phyloP scores from a whole-genome alignment of 176 grass and related monocot species.

The Tillandsia fasciculata region DNA sequence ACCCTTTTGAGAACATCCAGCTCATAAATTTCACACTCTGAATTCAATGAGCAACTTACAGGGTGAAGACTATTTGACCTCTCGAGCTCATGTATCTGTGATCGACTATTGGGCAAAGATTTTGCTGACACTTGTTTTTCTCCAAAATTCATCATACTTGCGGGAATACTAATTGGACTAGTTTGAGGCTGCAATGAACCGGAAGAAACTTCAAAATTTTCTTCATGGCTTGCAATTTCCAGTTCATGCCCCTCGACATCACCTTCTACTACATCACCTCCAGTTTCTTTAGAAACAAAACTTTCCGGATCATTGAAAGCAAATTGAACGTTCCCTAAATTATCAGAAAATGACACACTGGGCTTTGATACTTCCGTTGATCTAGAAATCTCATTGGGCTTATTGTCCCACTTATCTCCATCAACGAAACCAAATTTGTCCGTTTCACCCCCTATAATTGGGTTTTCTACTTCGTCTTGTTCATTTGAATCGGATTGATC shows the following conservation, averaged over 20 bases:
- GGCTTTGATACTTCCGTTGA: slow-evolving; percentile 22
- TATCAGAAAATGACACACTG: slow-evolving; percentile 31
- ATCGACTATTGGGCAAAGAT: slow-evolving; percentile 66
- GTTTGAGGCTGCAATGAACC: slow-evolving; percentile 27
- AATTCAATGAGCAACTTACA: slow-evolving; percentile 53
- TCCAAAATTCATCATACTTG: slow-evolving; percentile 16
- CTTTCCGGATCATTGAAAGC: slow-evolving; percentile 53
- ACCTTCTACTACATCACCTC: slow-evolving; percentile 16
- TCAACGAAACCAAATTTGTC: slow-evolving; percentile 12
- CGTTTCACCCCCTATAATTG: slow-evolving; percentile 11
- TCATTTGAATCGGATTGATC: slow-evolving; percentile 18
- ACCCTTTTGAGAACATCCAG: slow-evolving; percentile 26
- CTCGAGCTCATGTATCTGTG: slow-evolving; percentile 62
- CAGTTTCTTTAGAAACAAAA: slow-evolving; percentile 39
- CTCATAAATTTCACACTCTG: slow-evolving; percentile 26
- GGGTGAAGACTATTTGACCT: slow-evolving; percentile 35
- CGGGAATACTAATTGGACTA: slow-evolving; percentile 53
- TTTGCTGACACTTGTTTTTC: slow-evolving; percentile 32
- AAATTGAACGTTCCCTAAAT: slow-evolving; percentile 66
- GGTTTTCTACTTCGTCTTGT: slow-evolving; percentile 11
- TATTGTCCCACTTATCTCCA: slow-evolving; percentile 14
- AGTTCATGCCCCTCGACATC: slow-evolving; percentile 12
- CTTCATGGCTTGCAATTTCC: slow-evolving; percentile 3
- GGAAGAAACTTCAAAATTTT: slow-evolving; percentile 26
- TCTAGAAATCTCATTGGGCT: slow-evolving; percentile 7